Percentiles rank a stretch among this genome's conserved stretches.
Conservation (phyloP, 2,329 filamentous ascomycete genomes). For the Hymenoscyphus albidus region DNA sequence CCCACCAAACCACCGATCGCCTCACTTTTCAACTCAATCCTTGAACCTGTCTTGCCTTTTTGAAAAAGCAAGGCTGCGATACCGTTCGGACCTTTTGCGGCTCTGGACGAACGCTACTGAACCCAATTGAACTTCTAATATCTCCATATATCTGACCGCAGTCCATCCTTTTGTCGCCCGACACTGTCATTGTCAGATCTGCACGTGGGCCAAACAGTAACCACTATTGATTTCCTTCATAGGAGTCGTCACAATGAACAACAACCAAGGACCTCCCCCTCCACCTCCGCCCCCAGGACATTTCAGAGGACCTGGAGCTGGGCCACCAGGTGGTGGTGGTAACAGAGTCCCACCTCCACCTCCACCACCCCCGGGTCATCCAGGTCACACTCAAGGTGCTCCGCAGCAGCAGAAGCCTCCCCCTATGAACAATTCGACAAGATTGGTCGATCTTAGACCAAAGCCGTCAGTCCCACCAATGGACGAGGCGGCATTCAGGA, state of each 20-base stretch:
- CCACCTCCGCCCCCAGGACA: slow-evolving; percentile 8
- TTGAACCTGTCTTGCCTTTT: background rate
- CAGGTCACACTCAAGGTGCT: slow-evolving; percentile 2
- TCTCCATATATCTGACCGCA: slow-evolving; percentile 1
- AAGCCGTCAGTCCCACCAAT: slow-evolving; percentile 14
- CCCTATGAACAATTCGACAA: slow-evolving; percentile 19
- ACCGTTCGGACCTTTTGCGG: slow-evolving; percentile 1
- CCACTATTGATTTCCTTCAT: background rate
- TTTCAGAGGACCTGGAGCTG: background rate
- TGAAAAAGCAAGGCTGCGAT: slow-evolving; percentile 2
- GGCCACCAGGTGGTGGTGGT: too few species aligned
- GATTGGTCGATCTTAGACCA: slow-evolving; percentile 25
- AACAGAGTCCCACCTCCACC: background rate
- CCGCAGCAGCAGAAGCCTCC: slow-evolving; percentile 2
- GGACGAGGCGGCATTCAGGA: slow-evolving; percentile 25
- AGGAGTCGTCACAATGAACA: background rate
- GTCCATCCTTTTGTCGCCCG: slow-evolving; percentile 9
- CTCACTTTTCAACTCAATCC: slow-evolving; percentile 7
- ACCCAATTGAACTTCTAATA: background rate
- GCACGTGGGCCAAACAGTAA: background rate
- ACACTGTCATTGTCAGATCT: slow-evolving; percentile 2
- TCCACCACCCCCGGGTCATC: slow-evolving; percentile 6
- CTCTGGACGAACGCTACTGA: background rate
- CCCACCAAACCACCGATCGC: background rate
- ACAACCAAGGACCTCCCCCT: slow-evolving; percentile 9